Conservation (phyloP, 2,329 filamentous ascomycete species). For the Apiospora koreana region DNA sequence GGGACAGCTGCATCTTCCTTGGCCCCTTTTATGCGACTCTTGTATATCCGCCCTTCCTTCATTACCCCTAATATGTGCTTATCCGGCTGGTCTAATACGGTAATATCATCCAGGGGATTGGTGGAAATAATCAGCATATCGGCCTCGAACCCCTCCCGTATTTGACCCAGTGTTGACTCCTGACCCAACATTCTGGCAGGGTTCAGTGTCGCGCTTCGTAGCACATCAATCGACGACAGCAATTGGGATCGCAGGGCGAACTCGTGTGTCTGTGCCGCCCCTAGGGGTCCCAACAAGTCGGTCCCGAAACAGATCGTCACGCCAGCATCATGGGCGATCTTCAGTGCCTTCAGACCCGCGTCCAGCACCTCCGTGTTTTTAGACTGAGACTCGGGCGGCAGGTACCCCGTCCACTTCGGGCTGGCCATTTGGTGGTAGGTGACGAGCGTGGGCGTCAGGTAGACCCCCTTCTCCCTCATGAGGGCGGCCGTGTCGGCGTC, state of each 20-base stretch:
- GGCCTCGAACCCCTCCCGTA: slow-evolving; percentile 48
- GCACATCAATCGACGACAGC: slow-evolving; percentile 42
- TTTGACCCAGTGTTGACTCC: slow-evolving; percentile 46
- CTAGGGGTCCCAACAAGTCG: slow-evolving; percentile 53
- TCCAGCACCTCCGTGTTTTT: slow-evolving; percentile 52
- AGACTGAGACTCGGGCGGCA: slow-evolving; percentile 39
- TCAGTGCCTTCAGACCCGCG: slow-evolving; percentile 44
- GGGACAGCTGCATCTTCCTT: slow-evolving; percentile 17
- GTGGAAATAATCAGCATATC: slow-evolving; percentile 50
- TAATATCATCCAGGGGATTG: slow-evolving; percentile 55
- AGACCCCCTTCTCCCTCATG: slow-evolving; percentile 48
- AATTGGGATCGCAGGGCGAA: slow-evolving; percentile 47
- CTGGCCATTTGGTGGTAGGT: slow-evolving; percentile 49
- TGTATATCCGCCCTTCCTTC: slow-evolving; percentile 50
- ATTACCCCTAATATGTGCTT: slow-evolving; percentile 47
- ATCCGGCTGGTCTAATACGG: slow-evolving; percentile 47
- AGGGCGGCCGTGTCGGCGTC: slow-evolving; percentile 41
- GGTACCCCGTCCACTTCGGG: slow-evolving; percentile 39
- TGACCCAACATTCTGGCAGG: slow-evolving; percentile 46
- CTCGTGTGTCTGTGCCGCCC: slow-evolving; percentile 49
- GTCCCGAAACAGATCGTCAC: slow-evolving; percentile 56
- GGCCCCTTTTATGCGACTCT: slow-evolving; percentile 21
- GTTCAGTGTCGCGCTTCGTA: slow-evolving; percentile 53
- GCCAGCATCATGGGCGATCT: slow-evolving; percentile 48
- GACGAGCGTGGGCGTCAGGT: slow-evolving; percentile 53